phyloP scores from a whole-genome alignment of 169 alveolate genomes.

The Plasmodium gonderi region DNA sequence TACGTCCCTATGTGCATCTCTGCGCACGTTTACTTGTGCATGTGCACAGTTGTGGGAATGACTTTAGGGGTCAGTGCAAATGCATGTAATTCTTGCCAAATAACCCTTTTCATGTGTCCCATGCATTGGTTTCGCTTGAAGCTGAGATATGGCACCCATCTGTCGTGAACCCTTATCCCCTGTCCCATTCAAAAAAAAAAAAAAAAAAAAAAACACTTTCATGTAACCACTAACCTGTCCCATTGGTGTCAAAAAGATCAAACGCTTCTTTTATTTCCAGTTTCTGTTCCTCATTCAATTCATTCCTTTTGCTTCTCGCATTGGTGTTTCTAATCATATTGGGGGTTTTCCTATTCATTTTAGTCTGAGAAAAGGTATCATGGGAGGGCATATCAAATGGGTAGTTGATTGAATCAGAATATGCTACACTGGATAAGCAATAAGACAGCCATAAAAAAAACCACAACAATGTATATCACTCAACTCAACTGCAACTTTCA shows the following conservation, averaged over 20 bases:
- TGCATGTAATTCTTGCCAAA: too few species aligned
- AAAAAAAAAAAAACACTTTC: too few species aligned
- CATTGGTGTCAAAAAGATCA: constrained; percentile 97
- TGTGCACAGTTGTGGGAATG: too few species aligned
- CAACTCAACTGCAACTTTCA: background rate
- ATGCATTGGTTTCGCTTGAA: too few species aligned
- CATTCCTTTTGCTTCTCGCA: constrained; percentile 81
- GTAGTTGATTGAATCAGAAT: background rate
- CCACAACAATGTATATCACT: background rate
- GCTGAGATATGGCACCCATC: too few species aligned
- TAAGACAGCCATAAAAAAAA: too few species aligned
- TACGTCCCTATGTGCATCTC: too few species aligned
- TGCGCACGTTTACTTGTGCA: too few species aligned
- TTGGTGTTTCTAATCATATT: constrained; percentile 56
- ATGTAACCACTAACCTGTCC: constrained; percentile 91
- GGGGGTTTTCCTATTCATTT: constrained; percentile 63
- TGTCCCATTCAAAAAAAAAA: too few species aligned
- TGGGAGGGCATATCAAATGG: background rate
- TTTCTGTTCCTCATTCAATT: constrained; percentile 94
- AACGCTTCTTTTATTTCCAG: constrained; percentile 98
- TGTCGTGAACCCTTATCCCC: background rate
- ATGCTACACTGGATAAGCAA: too few species aligned
- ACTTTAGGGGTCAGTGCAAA: too few species aligned
- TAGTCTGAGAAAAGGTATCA: background rate
- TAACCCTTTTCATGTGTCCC: too few species aligned